Evolutionary conservation across 1,284 basidiomycete species (phyloP).

Genomic region (Trichosporon sp.): DNA sequence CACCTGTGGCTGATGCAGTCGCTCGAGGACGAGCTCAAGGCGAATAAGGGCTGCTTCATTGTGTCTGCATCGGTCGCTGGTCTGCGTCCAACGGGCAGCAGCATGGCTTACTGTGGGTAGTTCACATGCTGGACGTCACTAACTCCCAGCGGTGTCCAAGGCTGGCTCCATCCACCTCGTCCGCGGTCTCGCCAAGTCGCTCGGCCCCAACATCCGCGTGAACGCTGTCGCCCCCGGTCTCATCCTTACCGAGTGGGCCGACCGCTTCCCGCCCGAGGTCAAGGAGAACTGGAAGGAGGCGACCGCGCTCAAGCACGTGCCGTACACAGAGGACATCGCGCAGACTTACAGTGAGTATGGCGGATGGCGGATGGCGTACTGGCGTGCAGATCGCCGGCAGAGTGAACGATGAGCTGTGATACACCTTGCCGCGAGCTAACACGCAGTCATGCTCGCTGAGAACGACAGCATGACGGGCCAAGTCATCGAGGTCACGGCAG

Average conservation of each 20-base stretch:
- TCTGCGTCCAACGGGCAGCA: constrained; percentile 17
- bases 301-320: constrained; percentile 25
- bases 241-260: constrained; percentile 38
- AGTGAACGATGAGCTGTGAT: too few species aligned
- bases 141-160: constrained; percentile 34
- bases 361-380: not conserved
- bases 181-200: constrained; percentile 35
- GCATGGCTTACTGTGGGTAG: constrained; percentile 24
- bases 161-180: constrained; percentile 37
- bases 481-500: constrained; percentile 23
- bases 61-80: constrained; percentile 30
- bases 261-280: constrained; percentile 27
- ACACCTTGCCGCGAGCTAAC: not conserved
- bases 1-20: constrained; percentile 39
- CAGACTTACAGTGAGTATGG: constrained; percentile 20
- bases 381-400: too few species aligned
- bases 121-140: not conserved
- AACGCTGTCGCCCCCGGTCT: constrained; percentile 37
- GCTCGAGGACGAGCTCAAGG: constrained; percentile 30
- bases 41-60: constrained; percentile 32
- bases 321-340: constrained; percentile 29
- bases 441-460: constrained; percentile 22
- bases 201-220: constrained; percentile 34
- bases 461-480: constrained; percentile 25
- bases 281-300: constrained; percentile 24